phyloP scores from a whole-genome alignment of 1,284 basidiomycete species.

The Lentinula novae-zelandiae region DNA sequence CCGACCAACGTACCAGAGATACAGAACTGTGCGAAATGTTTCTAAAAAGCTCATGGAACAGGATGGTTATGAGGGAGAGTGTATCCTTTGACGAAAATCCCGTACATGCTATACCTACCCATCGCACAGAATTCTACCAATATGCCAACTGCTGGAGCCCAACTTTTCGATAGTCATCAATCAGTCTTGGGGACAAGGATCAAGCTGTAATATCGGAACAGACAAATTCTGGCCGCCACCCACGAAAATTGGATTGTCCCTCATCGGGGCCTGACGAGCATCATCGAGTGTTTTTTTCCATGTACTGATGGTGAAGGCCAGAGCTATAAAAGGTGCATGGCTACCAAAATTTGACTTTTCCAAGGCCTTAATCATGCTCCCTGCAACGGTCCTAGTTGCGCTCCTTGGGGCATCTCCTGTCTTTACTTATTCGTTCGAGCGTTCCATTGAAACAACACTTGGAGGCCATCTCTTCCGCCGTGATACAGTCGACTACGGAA shows the following conservation, averaged over 20 bases:
- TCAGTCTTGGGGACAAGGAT: not conserved
- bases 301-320: not conserved
- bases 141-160: too few species aligned
- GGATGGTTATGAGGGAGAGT: too few species aligned
- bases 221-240: not conserved
- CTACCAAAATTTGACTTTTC: not conserved
- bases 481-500: not conserved
- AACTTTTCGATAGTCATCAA: not conserved
- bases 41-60: too few species aligned
- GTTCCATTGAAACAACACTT: not conserved
- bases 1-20: too few species aligned
- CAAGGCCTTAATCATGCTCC: not conserved
- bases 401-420: not conserved
- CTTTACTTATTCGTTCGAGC: not conserved
- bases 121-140: too few species aligned
- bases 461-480: not conserved
- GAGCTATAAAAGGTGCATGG: not conserved
- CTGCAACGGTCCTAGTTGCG: not conserved
- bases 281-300: not conserved
- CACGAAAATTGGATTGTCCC: not conserved
- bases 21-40: too few species aligned
- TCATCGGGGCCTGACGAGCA: not conserved
- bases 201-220: not conserved
- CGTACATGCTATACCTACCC: too few species aligned
- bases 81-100: too few species aligned